A percentile compares a stretch with the other conserved stretches of the same genome.
Conservation (phyloP, 805 yeast species). For the Kuraishia molischiana region DNA sequence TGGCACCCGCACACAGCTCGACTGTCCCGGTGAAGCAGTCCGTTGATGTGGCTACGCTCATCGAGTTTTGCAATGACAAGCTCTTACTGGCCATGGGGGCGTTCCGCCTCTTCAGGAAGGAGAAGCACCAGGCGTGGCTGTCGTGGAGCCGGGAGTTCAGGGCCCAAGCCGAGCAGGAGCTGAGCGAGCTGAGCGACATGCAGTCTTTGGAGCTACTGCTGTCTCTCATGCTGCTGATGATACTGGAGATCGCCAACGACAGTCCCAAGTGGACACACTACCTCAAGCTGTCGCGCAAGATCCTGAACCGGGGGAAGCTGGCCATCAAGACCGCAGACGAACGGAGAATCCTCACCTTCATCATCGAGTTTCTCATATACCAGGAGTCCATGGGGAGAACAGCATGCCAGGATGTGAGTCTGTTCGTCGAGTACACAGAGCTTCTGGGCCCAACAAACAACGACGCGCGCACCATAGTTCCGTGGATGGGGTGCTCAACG, state of each 20-base stretch:
- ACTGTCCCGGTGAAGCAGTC: conserved; percentile 5
- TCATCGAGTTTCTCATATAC: conserved; percentile 5
- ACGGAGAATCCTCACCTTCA: conserved; percentile 3
- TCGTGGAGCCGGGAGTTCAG: neutral
- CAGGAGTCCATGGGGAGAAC: conserved; percentile 9
- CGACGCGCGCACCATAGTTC: conserved; percentile 7
- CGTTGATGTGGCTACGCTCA: neutral
- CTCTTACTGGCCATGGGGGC: conserved; percentile 6
- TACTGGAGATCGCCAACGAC: conserved; percentile 7
- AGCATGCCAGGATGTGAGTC: conserved; percentile 6
- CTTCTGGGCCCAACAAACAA: conserved; percentile 2
- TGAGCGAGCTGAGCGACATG: neutral
- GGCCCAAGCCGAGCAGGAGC: neutral
- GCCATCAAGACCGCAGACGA: conserved; percentile 1
- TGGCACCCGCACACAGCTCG: neutral
- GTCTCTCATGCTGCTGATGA: conserved; percentile 4
- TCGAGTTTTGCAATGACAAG: neutral
- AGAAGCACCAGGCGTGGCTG: conserved; percentile 1
- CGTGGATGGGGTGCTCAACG: conserved; percentile 24
- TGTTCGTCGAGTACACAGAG: conserved; percentile 15
- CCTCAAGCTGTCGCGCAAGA: conserved; percentile 2
- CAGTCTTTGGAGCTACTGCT: conserved; percentile 4
- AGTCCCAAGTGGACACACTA: conserved; percentile 5
- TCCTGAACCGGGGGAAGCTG: conserved; percentile 7
- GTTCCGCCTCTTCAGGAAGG: conserved; percentile 3